Conservation (phyloP, 768 basidiomycete genomes). For the Melanogaster broomeanus region DNA sequence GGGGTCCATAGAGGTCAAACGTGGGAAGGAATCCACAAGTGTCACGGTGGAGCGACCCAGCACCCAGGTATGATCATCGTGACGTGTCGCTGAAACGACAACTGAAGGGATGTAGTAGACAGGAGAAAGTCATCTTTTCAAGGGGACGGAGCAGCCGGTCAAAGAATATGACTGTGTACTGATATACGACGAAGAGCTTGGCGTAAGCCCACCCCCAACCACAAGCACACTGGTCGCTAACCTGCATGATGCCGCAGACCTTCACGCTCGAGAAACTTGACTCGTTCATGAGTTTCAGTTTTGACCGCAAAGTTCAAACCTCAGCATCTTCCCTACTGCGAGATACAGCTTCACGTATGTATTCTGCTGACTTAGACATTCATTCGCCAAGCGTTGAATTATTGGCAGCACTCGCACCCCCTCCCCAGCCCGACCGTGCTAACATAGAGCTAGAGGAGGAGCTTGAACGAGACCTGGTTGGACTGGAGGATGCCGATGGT, state of each 20-base stretch:
- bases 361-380: neutral
- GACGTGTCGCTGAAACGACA: neutral
- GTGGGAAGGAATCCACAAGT: slow-evolving; percentile 49
- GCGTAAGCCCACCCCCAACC: slow-evolving; percentile 43
- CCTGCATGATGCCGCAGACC: slow-evolving; percentile 42
- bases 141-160: slow-evolving; percentile 56
- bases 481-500: slow-evolving; percentile 38
- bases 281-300: slow-evolving; percentile 55
- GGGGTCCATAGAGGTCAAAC: slow-evolving; percentile 64
- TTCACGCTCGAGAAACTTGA: slow-evolving; percentile 79
- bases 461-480: slow-evolving; percentile 25
- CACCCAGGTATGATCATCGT: slow-evolving; percentile 49
- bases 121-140: slow-evolving; percentile 56
- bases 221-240: slow-evolving; percentile 3
- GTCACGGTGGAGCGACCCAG: slow-evolving; percentile 69
- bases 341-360: slow-evolving; percentile 26
- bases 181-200: slow-evolving; percentile 75
- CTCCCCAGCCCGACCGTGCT: slow-evolving; percentile 28
- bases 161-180: slow-evolving; percentile 78
- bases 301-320: slow-evolving; percentile 46
- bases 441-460: slow-evolving; percentile 30
- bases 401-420: slow-evolving; percentile 17
- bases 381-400: neutral
- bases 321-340: slow-evolving; percentile 16
- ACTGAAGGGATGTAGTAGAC: slow-evolving; percentile 34